Evolutionary conservation across 768 basidiomycete species (phyloP).

Genomic region (Phlegmacium glaucopus): DNA sequence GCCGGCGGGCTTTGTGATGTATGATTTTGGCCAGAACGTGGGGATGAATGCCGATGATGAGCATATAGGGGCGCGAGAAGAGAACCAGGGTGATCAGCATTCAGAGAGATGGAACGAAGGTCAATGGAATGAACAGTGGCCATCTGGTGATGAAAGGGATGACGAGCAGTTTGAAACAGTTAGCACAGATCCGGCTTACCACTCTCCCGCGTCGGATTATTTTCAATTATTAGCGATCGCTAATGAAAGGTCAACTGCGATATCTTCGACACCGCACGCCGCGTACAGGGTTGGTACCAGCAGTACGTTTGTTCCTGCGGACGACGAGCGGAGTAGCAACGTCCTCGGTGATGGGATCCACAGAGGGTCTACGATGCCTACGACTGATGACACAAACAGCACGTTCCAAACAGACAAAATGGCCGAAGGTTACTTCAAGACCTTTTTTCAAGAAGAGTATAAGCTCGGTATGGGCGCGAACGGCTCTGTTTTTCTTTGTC

Average conservation of each 20-base stretch:
- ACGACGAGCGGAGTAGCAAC: conserved; percentile 1
- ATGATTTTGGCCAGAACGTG: conserved; percentile 3
- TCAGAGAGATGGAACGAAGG: conserved; percentile 8
- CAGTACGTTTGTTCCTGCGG: neutral
- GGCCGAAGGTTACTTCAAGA: conserved; percentile 91
- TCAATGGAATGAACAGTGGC: neutral
- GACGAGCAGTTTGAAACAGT: conserved; percentile 28
- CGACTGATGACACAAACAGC: conserved; percentile 12
- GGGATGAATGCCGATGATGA: conserved; percentile 18
- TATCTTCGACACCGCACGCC: conserved; percentile 34
- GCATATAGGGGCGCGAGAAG: conserved; percentile 4
- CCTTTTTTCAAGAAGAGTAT: conserved; percentile 89
- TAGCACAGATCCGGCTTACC: conserved; percentile 38
- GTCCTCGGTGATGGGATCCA: conserved; percentile 4
- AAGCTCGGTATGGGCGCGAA: conserved; percentile 94
- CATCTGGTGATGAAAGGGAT: conserved; percentile 12
- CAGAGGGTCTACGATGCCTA: conserved; percentile 8
- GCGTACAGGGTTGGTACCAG: conserved; percentile 8
- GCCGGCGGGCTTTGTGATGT: conserved; percentile 39
- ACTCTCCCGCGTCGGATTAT: conserved; percentile 68
- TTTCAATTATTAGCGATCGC: conserved; percentile 74
- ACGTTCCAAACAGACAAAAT: conserved; percentile 67
- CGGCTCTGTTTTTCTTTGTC: conserved; percentile 86
- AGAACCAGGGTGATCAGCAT: neutral
- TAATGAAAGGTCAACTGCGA: conserved; percentile 59